phyloP scores from a whole-genome alignment of 2,329 filamentous ascomycete genomes.

The Cercospora sesami region DNA sequence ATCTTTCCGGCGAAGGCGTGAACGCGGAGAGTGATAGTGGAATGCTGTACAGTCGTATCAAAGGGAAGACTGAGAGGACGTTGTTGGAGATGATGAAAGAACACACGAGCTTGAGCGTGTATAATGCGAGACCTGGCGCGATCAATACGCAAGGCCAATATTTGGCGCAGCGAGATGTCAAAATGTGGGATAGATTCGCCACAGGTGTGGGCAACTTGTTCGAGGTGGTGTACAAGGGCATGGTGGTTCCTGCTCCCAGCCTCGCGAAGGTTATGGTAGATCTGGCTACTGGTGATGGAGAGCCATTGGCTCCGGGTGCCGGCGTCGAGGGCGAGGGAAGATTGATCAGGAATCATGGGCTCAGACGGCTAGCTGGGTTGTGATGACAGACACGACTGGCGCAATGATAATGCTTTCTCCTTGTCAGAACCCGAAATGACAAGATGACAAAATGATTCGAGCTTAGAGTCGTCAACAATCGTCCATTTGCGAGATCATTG shows the following conservation, averaged over 20 bases:
- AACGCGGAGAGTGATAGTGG: slow-evolving; percentile 58
- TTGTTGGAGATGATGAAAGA: slow-evolving; percentile 56
- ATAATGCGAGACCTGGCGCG: slow-evolving; percentile 59
- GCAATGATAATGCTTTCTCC: no score
- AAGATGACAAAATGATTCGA: no score
- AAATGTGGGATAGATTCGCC: slow-evolving; percentile 18
- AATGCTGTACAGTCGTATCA: slow-evolving; percentile 63
- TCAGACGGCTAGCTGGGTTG: slow-evolving; percentile 42
- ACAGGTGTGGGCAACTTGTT: slow-evolving; percentile 27
- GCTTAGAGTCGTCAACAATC: no score
- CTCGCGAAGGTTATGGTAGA: slow-evolving; percentile 52
- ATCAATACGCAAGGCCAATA: slow-evolving; percentile 53
- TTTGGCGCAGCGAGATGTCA: slow-evolving; percentile 22
- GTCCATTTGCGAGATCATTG: no score
- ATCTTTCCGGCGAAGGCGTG: slow-evolving; percentile 66
- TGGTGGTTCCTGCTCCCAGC: slow-evolving; percentile 49
- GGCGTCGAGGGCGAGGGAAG: slow-evolving; percentile 45
- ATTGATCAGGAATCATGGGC: slow-evolving; percentile 42
- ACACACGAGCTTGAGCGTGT: slow-evolving; percentile 53
- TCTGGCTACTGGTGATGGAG: slow-evolving; percentile 52
- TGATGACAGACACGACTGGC: no score
- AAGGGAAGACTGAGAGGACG: slow-evolving; percentile 64
- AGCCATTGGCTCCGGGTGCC: slow-evolving; percentile 39
- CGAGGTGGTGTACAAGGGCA: slow-evolving; percentile 34
- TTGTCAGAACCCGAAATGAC: no score